Evolutionary conservation across 225 moss, liverwort and hornwort genomes (phyloP).

Genomic region (Pseudisothecium myosuroides): DNA sequence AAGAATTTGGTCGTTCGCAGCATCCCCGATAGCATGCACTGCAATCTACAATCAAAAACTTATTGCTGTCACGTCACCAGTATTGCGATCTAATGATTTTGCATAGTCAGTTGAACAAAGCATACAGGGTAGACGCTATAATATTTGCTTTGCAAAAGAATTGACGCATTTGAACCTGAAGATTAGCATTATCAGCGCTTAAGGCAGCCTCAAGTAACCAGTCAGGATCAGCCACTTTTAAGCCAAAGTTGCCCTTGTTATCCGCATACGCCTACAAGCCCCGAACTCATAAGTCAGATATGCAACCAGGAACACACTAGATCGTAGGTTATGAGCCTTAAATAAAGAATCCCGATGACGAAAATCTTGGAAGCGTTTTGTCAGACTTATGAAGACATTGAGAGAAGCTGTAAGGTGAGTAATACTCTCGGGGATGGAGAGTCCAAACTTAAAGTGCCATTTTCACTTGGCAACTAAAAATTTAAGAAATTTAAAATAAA

Average conservation of each 20-base stretch:
- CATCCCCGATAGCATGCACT: conserved; percentile 87
- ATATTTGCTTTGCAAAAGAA: neutral
- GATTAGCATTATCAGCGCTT: conserved; percentile 69
- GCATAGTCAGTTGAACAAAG: neutral
- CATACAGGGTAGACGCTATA: neutral
- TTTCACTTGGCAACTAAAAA: neutral
- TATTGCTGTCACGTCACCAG: neutral
- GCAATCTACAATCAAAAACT: conserved; percentile 46
- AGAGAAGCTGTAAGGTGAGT: neutral
- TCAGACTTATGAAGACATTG: neutral
- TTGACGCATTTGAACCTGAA: conserved; percentile 45
- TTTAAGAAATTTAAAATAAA: neutral
- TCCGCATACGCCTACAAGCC: conserved; percentile 63
- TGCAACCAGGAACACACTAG: neutral
- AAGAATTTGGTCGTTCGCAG: conserved; percentile 74
- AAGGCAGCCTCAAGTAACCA: conserved; percentile 57
- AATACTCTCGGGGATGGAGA: neutral
- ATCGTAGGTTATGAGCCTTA: neutral
- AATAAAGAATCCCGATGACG: neutral
- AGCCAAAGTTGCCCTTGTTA: conserved; percentile 46
- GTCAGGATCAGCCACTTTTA: conserved; percentile 48
- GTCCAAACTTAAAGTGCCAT: neutral
- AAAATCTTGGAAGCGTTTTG: neutral
- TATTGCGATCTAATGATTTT: neutral
- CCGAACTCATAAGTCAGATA: neutral